These are phyloP conservation scores for Globisporangium spiculum DNA, from an alignment of 352 stramenopile species.

Conservation along the genomic window DNA sequence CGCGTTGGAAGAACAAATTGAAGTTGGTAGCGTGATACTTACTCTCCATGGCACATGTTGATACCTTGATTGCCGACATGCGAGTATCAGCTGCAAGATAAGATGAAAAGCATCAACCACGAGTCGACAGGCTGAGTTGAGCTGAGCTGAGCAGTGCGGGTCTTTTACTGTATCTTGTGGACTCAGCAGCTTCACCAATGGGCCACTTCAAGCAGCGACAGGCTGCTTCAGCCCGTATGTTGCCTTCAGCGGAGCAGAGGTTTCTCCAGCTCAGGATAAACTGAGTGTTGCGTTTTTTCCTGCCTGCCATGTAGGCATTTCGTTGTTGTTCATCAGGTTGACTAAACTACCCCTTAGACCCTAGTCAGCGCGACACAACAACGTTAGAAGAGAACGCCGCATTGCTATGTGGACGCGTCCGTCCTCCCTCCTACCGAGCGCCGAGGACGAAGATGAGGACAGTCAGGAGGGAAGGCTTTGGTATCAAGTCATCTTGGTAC, in stretches of 20 bases:
- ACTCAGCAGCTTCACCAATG: not conserved
- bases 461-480: not conserved
- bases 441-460: too few relatives aligned
- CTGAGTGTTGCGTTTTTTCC: not conserved
- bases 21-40: not conserved
- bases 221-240: not conserved
- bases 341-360: too few relatives aligned
- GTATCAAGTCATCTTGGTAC: slow-evolving; percentile 7
- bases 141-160: not conserved
- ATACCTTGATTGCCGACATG: not conserved
- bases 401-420: not conserved
- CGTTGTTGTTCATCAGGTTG: not conserved
- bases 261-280: not conserved
- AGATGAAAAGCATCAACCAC: too few relatives aligned
- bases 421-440: too few relatives aligned
- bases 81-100: too few relatives aligned
- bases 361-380: not conserved
- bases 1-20: not conserved
- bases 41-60: not conserved
- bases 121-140: not conserved
- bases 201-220: not conserved
- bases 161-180: not conserved
- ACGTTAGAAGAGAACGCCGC: not conserved
- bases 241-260: not conserved
- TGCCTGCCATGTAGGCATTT: not conserved